A percentile compares a stretch with the other conserved stretches of the same genome.
Conservation (phyloP, 805 yeast genomes). For the Saccharomyces jurei region DNA sequence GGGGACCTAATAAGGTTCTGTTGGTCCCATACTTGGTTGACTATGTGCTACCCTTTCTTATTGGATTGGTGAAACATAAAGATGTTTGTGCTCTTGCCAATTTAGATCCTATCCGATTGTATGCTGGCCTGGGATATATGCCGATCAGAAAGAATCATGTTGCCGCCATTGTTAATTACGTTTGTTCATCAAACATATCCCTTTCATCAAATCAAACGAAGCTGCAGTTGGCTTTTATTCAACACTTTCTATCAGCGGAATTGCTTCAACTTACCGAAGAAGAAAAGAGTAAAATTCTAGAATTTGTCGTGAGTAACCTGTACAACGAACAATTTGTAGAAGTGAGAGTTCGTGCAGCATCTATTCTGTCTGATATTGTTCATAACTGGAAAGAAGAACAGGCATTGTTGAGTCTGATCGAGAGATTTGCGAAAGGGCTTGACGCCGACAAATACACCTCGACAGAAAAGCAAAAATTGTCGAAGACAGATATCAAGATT, state of each 20-base stretch:
- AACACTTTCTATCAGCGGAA: slow-evolving; percentile 63
- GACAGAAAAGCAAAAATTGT: slow-evolving; percentile 30
- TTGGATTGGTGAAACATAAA: slow-evolving; percentile 55
- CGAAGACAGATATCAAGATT: slow-evolving; percentile 37
- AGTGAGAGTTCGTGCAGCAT: slow-evolving; percentile 65
- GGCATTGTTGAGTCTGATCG: slow-evolving; percentile 33
- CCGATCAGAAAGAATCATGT: slow-evolving; percentile 38
- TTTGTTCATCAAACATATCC: slow-evolving; percentile 31
- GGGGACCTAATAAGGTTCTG: slow-evolving; percentile 45
- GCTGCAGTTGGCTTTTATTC: slow-evolving; percentile 60
- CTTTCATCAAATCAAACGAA: slow-evolving; percentile 55
- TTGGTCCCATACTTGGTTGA: slow-evolving; percentile 44
- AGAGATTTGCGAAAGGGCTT: slow-evolving; percentile 30
- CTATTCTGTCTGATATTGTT: slow-evolving; percentile 70
- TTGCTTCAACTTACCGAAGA: slow-evolving; percentile 42
- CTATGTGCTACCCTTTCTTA: slow-evolving; percentile 60
- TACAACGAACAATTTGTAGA: slow-evolving; percentile 60
- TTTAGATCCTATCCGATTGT: slow-evolving; percentile 44
- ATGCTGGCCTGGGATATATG: slow-evolving; percentile 40
- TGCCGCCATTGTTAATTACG: slow-evolving; percentile 38
- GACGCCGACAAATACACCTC: slow-evolving; percentile 21
- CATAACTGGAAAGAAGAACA: slow-evolving; percentile 48
- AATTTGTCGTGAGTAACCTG: slow-evolving; percentile 40
- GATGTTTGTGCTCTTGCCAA: slow-evolving; percentile 73
- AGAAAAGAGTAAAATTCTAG: slow-evolving; percentile 45